Percentiles rank a stretch among this genome's conserved stretches.
These are phyloP conservation scores for Trichocladium antarcticum DNA, from an alignment of 495 filamentous ascomycete genomes.

Conservation along the genomic window DNA sequence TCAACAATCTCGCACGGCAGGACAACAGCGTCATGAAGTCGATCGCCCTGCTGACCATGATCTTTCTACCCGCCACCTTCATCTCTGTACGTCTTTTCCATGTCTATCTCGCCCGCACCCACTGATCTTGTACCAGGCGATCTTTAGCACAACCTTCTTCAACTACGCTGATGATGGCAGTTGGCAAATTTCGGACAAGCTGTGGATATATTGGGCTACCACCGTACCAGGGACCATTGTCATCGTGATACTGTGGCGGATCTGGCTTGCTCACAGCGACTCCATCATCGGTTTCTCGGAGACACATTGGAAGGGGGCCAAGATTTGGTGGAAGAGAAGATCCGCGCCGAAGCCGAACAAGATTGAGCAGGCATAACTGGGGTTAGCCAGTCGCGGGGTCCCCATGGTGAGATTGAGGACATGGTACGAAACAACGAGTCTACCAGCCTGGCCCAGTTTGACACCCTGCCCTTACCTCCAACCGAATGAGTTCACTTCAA, in stretches of 20 bases:
- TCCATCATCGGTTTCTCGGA: neutral
- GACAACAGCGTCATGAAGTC: constrained; percentile 37
- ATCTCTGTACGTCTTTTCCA: constrained; percentile 13
- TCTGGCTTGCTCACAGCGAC: constrained; percentile 14
- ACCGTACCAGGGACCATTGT: constrained; percentile 15
- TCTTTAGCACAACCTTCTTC: constrained; percentile 23
- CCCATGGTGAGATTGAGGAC: no score
- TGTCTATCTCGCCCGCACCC: neutral
- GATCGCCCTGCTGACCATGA: constrained; percentile 35
- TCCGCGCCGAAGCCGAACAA: neutral
- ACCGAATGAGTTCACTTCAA: neutral
- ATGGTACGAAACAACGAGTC: no score
- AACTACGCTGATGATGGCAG: constrained; percentile 8
- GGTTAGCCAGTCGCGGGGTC: no score
- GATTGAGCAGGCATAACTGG: neutral
- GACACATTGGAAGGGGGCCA: neutral
- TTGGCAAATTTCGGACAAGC: constrained; percentile 12
- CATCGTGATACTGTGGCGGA: constrained; percentile 10
- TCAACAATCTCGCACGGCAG: constrained; percentile 17
- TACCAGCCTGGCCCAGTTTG: no score
- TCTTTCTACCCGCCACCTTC: constrained; percentile 35
- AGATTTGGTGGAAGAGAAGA: neutral
- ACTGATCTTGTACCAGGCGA: constrained; percentile 1
- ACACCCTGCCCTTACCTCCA: no score
- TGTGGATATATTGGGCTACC: constrained; percentile 17